A percentile compares a stretch with the other conserved stretches of the same genome.
These are phyloP conservation scores for Botrytis paeoniae DNA, from an alignment of 2,329 filamentous ascomycete species.

Conservation along the genomic window DNA sequence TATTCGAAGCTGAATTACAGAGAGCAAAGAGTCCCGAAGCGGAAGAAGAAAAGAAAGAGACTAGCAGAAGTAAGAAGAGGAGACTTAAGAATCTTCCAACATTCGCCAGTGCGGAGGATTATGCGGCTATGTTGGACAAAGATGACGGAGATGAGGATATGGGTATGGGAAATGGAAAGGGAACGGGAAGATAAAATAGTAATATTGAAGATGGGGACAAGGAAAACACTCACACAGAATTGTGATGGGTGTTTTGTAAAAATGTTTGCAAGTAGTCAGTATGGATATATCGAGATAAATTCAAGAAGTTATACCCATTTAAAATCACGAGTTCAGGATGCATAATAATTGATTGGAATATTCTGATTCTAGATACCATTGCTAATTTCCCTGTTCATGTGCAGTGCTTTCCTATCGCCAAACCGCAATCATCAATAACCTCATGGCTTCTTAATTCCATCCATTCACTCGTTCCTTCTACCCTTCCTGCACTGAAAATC, in stretches of 20 bases:
- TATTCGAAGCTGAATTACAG: constrained; percentile 39
- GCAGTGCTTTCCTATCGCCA: neutral
- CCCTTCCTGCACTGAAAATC: neutral
- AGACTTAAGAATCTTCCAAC: constrained; percentile 86
- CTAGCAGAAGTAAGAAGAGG: constrained; percentile 64
- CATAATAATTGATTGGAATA: neutral
- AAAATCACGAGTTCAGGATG: neutral
- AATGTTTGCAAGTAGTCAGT: neutral
- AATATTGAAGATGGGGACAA: neutral
- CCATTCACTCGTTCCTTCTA: neutral
- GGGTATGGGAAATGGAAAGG: constrained; percentile 10
- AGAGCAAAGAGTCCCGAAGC: constrained; percentile 41
- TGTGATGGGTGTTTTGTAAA: neutral
- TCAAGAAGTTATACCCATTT: constrained; percentile 1
- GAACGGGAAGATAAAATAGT: neutral
- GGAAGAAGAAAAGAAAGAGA: constrained; percentile 32
- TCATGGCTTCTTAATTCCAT: neutral
- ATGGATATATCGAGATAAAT: neutral
- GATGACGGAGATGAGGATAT: constrained; percentile 57
- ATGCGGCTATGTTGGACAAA: constrained; percentile 74
- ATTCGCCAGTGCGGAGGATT: constrained; percentile 92
- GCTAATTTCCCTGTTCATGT: neutral
- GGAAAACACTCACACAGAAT: neutral
- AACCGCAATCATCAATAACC: neutral
- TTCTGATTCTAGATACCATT: neutral